phyloP scores from a whole-genome alignment of 768 basidiomycete species.

The Leucocoprinus leucothites region DNA sequence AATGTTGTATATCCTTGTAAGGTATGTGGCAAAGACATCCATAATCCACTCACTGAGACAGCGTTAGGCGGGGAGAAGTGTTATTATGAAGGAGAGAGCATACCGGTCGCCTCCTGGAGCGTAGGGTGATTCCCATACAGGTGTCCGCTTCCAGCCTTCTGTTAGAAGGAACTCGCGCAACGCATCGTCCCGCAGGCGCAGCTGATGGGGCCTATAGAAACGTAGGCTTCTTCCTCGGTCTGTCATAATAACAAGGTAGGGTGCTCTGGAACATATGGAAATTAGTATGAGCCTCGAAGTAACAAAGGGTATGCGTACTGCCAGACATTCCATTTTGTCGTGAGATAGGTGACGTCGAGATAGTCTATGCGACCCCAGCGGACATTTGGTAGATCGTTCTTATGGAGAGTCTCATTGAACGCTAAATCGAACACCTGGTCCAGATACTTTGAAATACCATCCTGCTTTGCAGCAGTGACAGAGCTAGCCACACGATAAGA shows the following conservation, averaged over 20 bases:
- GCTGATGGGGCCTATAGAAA: slow-evolving; percentile 66
- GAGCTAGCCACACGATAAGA: slow-evolving; percentile 36
- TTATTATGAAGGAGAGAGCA: slow-evolving; percentile 3
- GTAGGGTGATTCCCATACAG: slow-evolving; percentile 67
- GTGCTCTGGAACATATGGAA: slow-evolving; percentile 50
- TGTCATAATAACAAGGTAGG: slow-evolving; percentile 65
- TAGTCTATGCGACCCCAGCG: slow-evolving; percentile 89
- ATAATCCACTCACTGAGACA: slow-evolving; percentile 61
- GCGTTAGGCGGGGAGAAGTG: not conserved
- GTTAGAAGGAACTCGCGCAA: slow-evolving; percentile 65
- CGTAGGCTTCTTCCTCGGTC: slow-evolving; percentile 78
- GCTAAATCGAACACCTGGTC: slow-evolving; percentile 75
- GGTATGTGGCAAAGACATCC: slow-evolving; percentile 49
- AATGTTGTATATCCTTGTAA: slow-evolving; percentile 51
- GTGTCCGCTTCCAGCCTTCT: slow-evolving; percentile 59
- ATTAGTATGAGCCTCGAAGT: not conserved
- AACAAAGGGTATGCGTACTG: slow-evolving; percentile 49
- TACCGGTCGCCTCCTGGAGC: slow-evolving; percentile 79
- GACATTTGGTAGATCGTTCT: slow-evolving; percentile 64
- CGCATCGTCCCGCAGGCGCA: slow-evolving; percentile 56
- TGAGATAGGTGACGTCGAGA: slow-evolving; percentile 75
- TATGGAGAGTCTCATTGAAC: slow-evolving; percentile 58
- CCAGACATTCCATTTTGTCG: slow-evolving; percentile 87
- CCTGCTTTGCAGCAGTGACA: slow-evolving; percentile 52
- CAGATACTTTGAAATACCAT: slow-evolving; percentile 65